Percentiles rank a stretch among this genome's conserved stretches.
Conservation (phyloP, 495 filamentous ascomycete genomes). For the Podospora tetraspora region DNA sequence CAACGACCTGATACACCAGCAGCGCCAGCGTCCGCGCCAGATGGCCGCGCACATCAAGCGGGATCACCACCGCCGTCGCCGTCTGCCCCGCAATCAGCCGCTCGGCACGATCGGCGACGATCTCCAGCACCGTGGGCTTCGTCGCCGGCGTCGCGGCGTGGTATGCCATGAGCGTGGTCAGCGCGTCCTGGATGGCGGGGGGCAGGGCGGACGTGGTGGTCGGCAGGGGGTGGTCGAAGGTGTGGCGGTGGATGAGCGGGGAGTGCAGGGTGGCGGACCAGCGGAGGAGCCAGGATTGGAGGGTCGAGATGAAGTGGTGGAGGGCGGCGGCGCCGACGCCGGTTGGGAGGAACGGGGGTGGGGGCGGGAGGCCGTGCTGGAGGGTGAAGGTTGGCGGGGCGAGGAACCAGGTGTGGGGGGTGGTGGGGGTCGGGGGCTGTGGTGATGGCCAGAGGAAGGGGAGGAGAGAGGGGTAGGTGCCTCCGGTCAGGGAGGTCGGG, state of each 20-base stretch:
- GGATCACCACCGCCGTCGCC: background rate
- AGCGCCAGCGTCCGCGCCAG: constrained; percentile 45
- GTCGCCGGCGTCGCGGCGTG: constrained; percentile 16
- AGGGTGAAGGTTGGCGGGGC: background rate
- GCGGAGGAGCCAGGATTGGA: constrained; percentile 22
- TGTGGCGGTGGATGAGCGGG: constrained; percentile 37
- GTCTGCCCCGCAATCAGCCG: constrained; percentile 7
- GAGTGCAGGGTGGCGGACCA: constrained; percentile 26
- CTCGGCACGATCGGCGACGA: constrained; percentile 23
- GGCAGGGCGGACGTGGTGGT: constrained; percentile 32
- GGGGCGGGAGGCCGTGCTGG: background rate
- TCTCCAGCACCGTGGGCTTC: constrained; percentile 19
- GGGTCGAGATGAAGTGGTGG: constrained; percentile 19
- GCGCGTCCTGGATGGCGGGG: constrained; percentile 27
- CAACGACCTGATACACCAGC: constrained; percentile 49
- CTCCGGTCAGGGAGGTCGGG: background rate
- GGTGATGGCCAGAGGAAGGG: background rate
- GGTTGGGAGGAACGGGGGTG: too few species aligned
- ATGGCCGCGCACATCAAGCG: constrained; percentile 22
- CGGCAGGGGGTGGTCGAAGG: constrained; percentile 31
- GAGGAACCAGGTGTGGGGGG: background rate
- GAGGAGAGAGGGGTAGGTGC: background rate
- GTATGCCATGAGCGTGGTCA: constrained; percentile 26
- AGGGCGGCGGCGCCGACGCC: constrained; percentile 20
- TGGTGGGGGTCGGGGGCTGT: background rate